Percentiles rank a stretch among this genome's conserved stretches.
Evolutionary conservation across 768 basidiomycete genomes (phyloP).

Genomic region (Cystofilobasidium capitatum): DNA sequence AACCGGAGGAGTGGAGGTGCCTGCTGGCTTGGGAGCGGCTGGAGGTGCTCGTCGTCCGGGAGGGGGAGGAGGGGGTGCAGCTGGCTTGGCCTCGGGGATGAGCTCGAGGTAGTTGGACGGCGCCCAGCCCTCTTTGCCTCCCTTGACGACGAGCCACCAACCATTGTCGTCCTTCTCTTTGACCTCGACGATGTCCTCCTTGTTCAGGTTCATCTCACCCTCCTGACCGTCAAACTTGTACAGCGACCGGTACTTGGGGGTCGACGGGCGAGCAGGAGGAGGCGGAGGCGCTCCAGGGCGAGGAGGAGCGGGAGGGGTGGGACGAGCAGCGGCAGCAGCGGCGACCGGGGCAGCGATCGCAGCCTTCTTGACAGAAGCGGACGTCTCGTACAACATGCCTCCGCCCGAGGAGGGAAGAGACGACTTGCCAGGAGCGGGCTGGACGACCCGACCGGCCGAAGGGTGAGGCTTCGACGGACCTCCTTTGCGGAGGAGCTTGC

Average conservation of each 20-base stretch:
- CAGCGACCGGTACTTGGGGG: constrained; percentile 72
- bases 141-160: constrained; percentile 94
- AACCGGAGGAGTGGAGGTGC: constrained; percentile 29
- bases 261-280: constrained; percentile 51
- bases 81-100: constrained; percentile 54
- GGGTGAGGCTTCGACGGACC: constrained; percentile 50
- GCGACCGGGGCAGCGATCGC: constrained; percentile 45
- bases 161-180: constrained; percentile 88
- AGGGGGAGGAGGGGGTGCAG: constrained; percentile 57
- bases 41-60: constrained; percentile 46
- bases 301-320: constrained; percentile 40
- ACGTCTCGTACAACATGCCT: constrained; percentile 26
- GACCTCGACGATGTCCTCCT: constrained; percentile 86
- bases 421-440: constrained; percentile 22
- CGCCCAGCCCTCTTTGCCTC: constrained; percentile 79
- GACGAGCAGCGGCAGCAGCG: constrained; percentile 39
- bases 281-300: constrained; percentile 51
- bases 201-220: constrained; percentile 78
- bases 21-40: constrained; percentile 36
- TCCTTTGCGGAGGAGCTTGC: constrained; percentile 66
- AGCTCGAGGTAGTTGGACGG: constrained; percentile 87
- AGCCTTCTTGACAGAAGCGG: constrained; percentile 28
- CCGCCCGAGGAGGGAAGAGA: background rate
- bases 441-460: background rate
- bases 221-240: constrained; percentile 84